These are phyloP conservation scores for Penicillium palitans DNA, from an alignment of 2,329 filamentous ascomycete species.

Conservation along the genomic window DNA sequence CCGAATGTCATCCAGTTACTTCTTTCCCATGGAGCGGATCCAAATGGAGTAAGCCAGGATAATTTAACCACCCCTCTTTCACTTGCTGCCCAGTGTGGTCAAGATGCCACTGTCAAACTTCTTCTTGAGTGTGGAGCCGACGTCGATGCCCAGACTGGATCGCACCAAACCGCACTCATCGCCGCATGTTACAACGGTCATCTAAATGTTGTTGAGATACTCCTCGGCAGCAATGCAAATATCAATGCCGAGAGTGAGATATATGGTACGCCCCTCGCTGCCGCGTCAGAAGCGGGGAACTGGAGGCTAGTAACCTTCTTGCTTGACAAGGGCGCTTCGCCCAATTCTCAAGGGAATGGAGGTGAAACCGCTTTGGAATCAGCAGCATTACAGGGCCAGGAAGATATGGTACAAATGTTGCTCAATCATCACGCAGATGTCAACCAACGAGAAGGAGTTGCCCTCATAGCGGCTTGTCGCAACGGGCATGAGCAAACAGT, in stretches of 20 bases:
- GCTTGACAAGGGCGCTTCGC: neutral
- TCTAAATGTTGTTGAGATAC: neutral
- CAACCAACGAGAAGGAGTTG: neutral
- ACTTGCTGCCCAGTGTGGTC: neutral
- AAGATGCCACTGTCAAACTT: neutral
- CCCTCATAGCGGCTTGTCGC: too few species aligned
- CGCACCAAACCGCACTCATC: neutral
- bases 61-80: neutral
- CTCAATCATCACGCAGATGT: neutral
- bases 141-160: neutral
- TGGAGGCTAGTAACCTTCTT: neutral
- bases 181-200: neutral
- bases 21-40: neutral
- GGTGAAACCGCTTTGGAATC: neutral
- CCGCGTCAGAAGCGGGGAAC: neutral
- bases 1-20: neutral
- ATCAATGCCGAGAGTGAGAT: neutral
- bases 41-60: neutral
- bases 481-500: too few species aligned
- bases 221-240: neutral
- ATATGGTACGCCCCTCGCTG: neutral
- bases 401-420: neutral
- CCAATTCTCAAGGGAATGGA: neutral
- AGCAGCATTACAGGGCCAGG: neutral
- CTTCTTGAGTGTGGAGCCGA: neutral